These are phyloP conservation scores for Chrysoporthe puriensis DNA, from an alignment of 2,329 filamentous ascomycete genomes.

Conservation along the genomic window DNA sequence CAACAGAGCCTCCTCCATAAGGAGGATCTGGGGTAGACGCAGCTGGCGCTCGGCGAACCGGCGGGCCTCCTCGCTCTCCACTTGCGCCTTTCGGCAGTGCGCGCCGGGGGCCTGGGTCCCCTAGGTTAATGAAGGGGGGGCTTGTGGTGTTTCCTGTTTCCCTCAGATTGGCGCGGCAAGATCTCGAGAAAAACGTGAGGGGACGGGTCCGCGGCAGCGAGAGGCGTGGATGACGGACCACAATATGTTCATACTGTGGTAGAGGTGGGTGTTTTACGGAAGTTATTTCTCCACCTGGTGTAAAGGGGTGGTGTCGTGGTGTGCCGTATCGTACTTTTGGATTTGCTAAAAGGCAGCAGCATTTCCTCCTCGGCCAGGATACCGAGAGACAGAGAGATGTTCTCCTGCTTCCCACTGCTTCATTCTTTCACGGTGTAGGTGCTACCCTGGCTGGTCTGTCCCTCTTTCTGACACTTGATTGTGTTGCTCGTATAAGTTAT, in stretches of 20 bases:
- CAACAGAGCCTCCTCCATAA: conserved; percentile 20
- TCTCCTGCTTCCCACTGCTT: not conserved
- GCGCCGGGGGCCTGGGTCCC: not conserved
- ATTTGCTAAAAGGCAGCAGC: not conserved
- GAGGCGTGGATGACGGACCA: not conserved
- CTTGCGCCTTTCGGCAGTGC: conserved; percentile 4
- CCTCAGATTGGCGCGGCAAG: not conserved
- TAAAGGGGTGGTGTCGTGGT: not conserved
- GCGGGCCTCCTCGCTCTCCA: conserved; percentile 12
- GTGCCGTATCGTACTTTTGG: not conserved
- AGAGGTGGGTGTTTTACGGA: not conserved
- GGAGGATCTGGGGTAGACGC: conserved; percentile 22
- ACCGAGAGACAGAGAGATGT: no score
- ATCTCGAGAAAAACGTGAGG: no score
- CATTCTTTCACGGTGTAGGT: not conserved
- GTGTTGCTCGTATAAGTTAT: not conserved
- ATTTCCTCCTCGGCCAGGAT: not conserved
- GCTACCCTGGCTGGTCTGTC: conserved; percentile 13
- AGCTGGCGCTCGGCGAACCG: conserved; percentile 2
- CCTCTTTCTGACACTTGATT: not conserved
- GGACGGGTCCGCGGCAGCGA: not conserved
- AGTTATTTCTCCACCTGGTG: not conserved
- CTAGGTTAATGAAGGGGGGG: conserved; percentile 20
- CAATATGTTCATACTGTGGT: not conserved
- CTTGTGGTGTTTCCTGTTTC: conserved; percentile 16